Evolutionary conservation across 441 rosid genomes (phyloP).

Genomic region (Gossypium schwendimanii): DNA sequence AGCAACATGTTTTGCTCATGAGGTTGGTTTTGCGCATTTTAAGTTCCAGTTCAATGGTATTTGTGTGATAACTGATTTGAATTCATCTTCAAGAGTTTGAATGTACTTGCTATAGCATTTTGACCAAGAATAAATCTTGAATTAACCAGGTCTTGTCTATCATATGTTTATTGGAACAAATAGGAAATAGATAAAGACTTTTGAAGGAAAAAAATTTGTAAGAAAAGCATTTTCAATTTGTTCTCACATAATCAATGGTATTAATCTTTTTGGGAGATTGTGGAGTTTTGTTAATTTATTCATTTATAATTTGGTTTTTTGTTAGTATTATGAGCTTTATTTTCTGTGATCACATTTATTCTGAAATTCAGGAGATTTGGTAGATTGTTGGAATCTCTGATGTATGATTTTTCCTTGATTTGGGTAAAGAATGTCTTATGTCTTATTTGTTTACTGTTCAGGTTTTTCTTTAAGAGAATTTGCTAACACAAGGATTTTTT

Average conservation of each 20-base stretch:
- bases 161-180: background rate
- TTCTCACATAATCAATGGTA: background rate
- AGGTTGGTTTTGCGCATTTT: conserved; percentile 45
- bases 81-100: conserved; percentile 4
- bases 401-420: background rate
- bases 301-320: background rate
- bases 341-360: background rate
- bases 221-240: background rate
- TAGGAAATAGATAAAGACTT: background rate
- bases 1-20: conserved; percentile 77
- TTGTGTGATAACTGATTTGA: background rate
- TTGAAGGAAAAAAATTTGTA: background rate
- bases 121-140: conserved; percentile 3
- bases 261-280: background rate
- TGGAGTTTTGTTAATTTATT: background rate
- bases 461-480: background rate
- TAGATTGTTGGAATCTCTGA: background rate
- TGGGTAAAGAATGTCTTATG: background rate
- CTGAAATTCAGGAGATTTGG: background rate
- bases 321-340: background rate
- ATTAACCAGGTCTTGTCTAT: background rate
- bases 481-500: background rate
- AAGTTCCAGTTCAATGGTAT: background rate
- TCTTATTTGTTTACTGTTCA: background rate
- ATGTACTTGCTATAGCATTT: background rate